phyloP scores from a whole-genome alignment of 768 basidiomycete genomes.

The Suillus alpinus region DNA sequence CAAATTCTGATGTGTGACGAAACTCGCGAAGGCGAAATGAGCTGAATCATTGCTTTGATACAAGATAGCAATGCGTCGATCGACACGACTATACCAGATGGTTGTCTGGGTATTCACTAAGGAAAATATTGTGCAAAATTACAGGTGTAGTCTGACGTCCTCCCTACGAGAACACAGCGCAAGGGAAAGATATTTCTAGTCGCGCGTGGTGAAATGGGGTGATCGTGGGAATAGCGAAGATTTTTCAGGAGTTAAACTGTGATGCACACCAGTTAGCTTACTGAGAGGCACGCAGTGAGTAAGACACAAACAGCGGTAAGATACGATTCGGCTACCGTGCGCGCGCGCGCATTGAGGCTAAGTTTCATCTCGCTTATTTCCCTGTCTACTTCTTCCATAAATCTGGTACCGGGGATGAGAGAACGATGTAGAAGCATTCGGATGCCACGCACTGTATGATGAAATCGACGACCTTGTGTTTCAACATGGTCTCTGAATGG shows the following conservation, averaged over 20 bases:
- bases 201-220: background rate
- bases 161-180: background rate
- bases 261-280: background rate
- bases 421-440: background rate
- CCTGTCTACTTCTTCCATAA: constrained; percentile 99
- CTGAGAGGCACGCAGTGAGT: background rate
- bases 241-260: constrained; percentile 26
- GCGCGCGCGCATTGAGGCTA: constrained; percentile 90
- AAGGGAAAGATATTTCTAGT: background rate
- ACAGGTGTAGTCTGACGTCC: background rate
- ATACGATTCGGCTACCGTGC: constrained; percentile 97
- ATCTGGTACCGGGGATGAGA: constrained; percentile 42
- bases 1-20: background rate
- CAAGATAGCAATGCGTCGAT: background rate
- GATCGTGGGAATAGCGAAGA: background rate
- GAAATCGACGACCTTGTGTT: constrained; percentile 99
- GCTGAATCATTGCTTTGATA: background rate
- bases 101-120: background rate
- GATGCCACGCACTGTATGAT: constrained; percentile 82
- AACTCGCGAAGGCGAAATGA: background rate
- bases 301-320: constrained; percentile 72
- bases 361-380: constrained; percentile 99
- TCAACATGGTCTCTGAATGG: constrained; percentile 97
- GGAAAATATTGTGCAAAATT: background rate
- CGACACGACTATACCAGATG: background rate